Evolutionary conservation across 345 rosid genomes (phyloP).

Genomic region (Rubroshorea leprosula): DNA sequence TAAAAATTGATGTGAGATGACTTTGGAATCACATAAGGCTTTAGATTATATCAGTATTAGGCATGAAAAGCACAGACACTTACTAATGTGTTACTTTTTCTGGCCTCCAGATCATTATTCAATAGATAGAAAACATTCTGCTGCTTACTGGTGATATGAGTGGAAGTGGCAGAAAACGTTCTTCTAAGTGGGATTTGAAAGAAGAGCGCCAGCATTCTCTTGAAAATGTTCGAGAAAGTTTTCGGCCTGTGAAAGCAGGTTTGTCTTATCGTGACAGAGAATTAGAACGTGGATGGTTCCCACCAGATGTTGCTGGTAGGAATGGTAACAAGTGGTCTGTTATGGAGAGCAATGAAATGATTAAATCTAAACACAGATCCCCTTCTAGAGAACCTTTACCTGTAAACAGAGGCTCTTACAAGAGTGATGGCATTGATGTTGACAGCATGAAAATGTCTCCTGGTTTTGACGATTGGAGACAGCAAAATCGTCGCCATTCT

Average conservation of each 20-base stretch:
- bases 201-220: conserved; percentile 46
- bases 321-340: conserved; percentile 46
- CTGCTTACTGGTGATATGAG: not conserved
- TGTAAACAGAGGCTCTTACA: conserved; percentile 48
- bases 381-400: conserved; percentile 44
- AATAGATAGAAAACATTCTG: not conserved
- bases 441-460: conserved; percentile 60
- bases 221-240: conserved; percentile 28
- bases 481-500: conserved; percentile 45
- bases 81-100: conserved; percentile 5
- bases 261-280: conserved; percentile 38
- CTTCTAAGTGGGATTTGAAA: conserved; percentile 77
- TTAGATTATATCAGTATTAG: too few species aligned
- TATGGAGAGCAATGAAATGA: conserved; percentile 27
- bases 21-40: too few species aligned
- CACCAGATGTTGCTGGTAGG: conserved; percentile 37
- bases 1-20: too few species aligned
- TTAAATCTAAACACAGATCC: conserved; percentile 33
- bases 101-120: not conserved
- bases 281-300: conserved; percentile 38
- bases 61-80: too few species aligned
- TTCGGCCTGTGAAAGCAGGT: conserved; percentile 40
- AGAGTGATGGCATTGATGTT: conserved; percentile 2
- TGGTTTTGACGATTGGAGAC: conserved; percentile 73
- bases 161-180: conserved; percentile 48